These are phyloP conservation scores for Phytophthora idaei DNA, from an alignment of 352 stramenopile genomes.

Conservation along the genomic window DNA sequence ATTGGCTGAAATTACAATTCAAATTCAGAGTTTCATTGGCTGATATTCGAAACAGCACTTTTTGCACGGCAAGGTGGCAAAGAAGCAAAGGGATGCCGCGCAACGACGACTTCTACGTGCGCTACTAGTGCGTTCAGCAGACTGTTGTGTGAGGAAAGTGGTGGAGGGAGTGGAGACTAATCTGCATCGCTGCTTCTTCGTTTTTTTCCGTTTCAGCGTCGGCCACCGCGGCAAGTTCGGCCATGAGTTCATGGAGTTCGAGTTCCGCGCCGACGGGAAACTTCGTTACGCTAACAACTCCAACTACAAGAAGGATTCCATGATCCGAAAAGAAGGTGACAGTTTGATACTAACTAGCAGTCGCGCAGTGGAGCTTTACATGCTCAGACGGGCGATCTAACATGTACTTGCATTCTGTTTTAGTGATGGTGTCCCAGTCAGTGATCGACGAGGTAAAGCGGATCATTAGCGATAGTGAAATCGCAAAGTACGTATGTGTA, in stretches of 20 bases:
- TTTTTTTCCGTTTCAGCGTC: constrained; percentile 59
- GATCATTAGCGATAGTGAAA: constrained; percentile 92
- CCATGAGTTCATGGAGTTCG: constrained; percentile 98
- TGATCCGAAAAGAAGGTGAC: constrained; percentile 97
- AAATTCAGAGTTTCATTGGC: constrained; percentile 25
- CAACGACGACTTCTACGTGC: constrained; percentile 87
- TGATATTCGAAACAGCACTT: constrained; percentile 24
- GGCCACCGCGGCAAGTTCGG: constrained; percentile 97
- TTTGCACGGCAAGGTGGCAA: background rate
- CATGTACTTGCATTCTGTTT: background rate
- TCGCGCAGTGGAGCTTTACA: background rate
- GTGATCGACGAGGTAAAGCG: constrained; percentile 95
- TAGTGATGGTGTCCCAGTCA: constrained; percentile 90
- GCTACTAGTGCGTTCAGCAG: constrained; percentile 78
- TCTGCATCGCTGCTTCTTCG: background rate
- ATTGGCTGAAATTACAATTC: constrained; percentile 30
- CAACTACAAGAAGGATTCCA: constrained; percentile 98
- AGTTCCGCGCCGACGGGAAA: constrained; percentile 91
- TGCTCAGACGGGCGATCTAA: constrained; percentile 1
- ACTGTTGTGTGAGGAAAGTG: background rate
- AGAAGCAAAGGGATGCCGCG: constrained; percentile 53
- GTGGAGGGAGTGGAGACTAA: background rate
- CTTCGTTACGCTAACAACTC: constrained; percentile 98
- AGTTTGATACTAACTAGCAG: background rate
- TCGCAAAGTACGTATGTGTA: constrained; percentile 75